Base-by-base conservation (phyloP, 345 rosid species). In the Diplotaxis tenuifolia region DNA sequence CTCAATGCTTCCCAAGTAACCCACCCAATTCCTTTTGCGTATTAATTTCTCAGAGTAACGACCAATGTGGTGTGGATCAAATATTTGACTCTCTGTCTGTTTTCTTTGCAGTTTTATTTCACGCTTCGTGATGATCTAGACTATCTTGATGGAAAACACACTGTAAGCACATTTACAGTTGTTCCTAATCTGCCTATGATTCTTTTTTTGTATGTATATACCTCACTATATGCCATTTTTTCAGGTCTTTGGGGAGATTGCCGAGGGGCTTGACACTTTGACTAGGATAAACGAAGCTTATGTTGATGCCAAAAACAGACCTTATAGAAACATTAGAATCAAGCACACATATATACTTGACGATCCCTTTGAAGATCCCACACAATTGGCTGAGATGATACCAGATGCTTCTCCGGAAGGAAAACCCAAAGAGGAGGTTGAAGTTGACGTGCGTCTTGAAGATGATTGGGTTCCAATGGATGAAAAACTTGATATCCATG, bases 391-490 rank as follows among this genome's bases (percentile, higher is more conserved):
- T 64, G 96, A 82, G 47, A 75, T 90, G 84, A 88, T 95, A 77
- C 96, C 97, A 45, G 91, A 81, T 62, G 83, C 96, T 74, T 95
- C 99, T 11, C 97, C 99, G 0, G 96, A 88, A 78, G 97, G 98
- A 71, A 95, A 87, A 67, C 96, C 99, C 0, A 92, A 84, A 82
- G 96, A 95, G 67, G 99, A 95, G 91, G 92, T 83, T 74, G 86
- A 86, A 11, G 85, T 86, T 79, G 87, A 88, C 27, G 98, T 90
- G 25, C 88, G 96, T 54, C 96, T 95, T 78, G 99, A 95, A 83
- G 98, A 90, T 83, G 99, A 88, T 80, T 95, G 99, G 99, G 91
- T 92, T 66, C 98, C 99, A 14, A 70, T 95, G 86, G 99, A 95
- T 75, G 98, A 95, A 75, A 81, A 87, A 80, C 76, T 95, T 65